phyloP scores from a whole-genome alignment of 148 eudicot genomes.

The Fagopyrum esculentum region DNA sequence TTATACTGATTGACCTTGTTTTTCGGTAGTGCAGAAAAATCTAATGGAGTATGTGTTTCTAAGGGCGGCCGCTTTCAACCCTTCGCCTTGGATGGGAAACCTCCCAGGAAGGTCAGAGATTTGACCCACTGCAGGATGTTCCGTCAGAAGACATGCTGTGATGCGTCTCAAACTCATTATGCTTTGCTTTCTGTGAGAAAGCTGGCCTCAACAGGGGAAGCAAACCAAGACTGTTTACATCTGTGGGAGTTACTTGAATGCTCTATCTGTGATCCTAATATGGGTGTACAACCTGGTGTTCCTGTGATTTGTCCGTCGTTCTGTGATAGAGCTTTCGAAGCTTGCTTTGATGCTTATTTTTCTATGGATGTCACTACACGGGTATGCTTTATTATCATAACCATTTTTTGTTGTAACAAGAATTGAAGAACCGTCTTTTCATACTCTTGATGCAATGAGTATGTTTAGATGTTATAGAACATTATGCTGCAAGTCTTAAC shows the following conservation, averaged over 20 bases:
- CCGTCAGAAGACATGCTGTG: conserved; percentile 86
- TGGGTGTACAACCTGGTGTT: conserved; percentile 78
- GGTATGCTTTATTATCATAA: conserved; percentile 36
- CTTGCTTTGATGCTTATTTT: conserved; percentile 80
- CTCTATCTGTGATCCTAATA: conserved; percentile 84
- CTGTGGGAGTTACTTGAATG: conserved; percentile 92
- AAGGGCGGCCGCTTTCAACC: conserved; percentile 87
- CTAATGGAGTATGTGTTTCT: conserved; percentile 73
- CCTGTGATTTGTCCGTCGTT: conserved; percentile 73
- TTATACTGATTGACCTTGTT: conserved; percentile 11
- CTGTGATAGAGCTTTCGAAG: conserved; percentile 70
- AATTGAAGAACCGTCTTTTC: not conserved
- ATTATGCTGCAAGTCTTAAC: too few species aligned
- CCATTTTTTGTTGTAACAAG: not conserved
- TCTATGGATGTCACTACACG: conserved; percentile 69
- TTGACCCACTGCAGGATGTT: conserved; percentile 80
- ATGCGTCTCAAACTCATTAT: conserved; percentile 72
- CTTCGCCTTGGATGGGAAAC: conserved; percentile 65
- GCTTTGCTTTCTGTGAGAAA: conserved; percentile 72
- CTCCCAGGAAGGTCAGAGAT: conserved; percentile 76
- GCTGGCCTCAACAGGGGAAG: conserved; percentile 82
- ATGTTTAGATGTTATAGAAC: too few species aligned
- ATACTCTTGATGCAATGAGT: too few species aligned
- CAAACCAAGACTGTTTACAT: conserved; percentile 76
- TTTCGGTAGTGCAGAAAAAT: conserved; percentile 48